Percentiles rank a stretch among this genome's conserved stretches.
These are phyloP conservation scores for Saraca asoca DNA, from an alignment of 331 rosid genomes.

Conservation along the genomic window DNA sequence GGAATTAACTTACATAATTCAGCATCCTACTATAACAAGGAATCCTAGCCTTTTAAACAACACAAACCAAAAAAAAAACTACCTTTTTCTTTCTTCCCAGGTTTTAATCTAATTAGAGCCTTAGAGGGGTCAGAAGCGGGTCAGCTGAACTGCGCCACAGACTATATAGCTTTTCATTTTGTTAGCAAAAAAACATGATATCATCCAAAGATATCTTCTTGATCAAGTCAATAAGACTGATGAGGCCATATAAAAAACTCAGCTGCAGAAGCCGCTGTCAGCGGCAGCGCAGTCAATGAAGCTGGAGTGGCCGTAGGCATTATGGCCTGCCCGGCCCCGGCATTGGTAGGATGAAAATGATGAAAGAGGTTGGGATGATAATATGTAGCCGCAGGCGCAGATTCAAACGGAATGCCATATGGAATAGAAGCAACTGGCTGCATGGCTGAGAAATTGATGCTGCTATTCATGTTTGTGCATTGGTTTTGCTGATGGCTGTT, in stretches of 20 bases:
- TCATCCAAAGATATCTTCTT: constrained; percentile 1
- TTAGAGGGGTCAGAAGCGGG: constrained; percentile 33
- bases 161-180: constrained; percentile 42
- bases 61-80: constrained; percentile 61
- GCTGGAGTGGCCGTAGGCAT: constrained; percentile 32
- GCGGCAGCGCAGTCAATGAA: constrained; percentile 45
- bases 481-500: constrained; percentile 45
- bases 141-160: constrained; percentile 48
- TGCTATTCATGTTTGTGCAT: constrained; percentile 44
- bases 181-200: constrained; percentile 56
- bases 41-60: constrained; percentile 38
- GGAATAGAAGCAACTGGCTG: constrained; percentile 66
- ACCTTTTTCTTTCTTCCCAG: constrained; percentile 37
- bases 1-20: constrained; percentile 54
- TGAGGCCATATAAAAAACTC: constrained; percentile 92
- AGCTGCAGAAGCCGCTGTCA: constrained; percentile 37
- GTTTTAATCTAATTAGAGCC: constrained; percentile 13
- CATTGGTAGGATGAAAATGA: constrained; percentile 52
- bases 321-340: constrained; percentile 37
- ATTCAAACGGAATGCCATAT: constrained; percentile 63
- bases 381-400: constrained; percentile 39
- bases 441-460: constrained; percentile 64
- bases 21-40: constrained; percentile 42
- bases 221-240: constrained; percentile 57
- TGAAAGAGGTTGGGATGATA: constrained; percentile 74